These are phyloP conservation scores for Tylopilus sp. DNA, from an alignment of 768 basidiomycete genomes.

Conservation along the genomic window DNA sequence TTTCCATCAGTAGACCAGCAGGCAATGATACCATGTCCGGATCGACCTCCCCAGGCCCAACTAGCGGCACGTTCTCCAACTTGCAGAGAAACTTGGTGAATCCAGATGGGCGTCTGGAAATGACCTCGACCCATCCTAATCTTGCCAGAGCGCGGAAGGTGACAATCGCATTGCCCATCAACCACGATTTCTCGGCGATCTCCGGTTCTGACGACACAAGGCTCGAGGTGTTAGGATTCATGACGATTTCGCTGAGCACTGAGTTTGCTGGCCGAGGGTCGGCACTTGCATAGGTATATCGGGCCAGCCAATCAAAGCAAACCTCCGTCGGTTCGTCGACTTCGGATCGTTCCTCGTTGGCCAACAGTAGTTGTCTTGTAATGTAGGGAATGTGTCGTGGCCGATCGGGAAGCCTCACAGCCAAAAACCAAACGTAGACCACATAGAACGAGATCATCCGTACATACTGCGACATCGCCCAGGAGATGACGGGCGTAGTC, in stretches of 20 bases:
- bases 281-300: conserved; percentile 92
- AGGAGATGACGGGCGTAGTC: conserved; percentile 60
- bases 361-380: conserved; percentile 78
- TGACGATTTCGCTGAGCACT: conserved; percentile 74
- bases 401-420: conserved; percentile 77
- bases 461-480: conserved; percentile 89
- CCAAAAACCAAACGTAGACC: conserved; percentile 94
- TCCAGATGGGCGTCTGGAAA: conserved; percentile 84
- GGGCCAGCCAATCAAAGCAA: conserved; percentile 95
- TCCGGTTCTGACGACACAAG: conserved; percentile 36
- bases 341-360: conserved; percentile 68
- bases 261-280: conserved; percentile 87
- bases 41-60: conserved; percentile 79
- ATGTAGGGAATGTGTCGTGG: conserved; percentile 82
- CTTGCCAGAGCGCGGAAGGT: conserved; percentile 72
- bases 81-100: conserved; percentile 80
- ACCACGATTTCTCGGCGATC: conserved; percentile 72
- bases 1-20: conserved; percentile 70
- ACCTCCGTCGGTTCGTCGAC: conserved; percentile 93
- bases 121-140: conserved; percentile 86
- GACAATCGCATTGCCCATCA: conserved; percentile 79
- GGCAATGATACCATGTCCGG: conserved; percentile 73
- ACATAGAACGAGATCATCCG: conserved; percentile 85
- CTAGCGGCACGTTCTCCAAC: conserved; percentile 85
- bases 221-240: conserved; percentile 44